Evolutionary conservation across 352 stramenopile genomes (phyloP), one percentile per base, ranked within the genome.

Genomic region (Pythium coloratum): DNA sequence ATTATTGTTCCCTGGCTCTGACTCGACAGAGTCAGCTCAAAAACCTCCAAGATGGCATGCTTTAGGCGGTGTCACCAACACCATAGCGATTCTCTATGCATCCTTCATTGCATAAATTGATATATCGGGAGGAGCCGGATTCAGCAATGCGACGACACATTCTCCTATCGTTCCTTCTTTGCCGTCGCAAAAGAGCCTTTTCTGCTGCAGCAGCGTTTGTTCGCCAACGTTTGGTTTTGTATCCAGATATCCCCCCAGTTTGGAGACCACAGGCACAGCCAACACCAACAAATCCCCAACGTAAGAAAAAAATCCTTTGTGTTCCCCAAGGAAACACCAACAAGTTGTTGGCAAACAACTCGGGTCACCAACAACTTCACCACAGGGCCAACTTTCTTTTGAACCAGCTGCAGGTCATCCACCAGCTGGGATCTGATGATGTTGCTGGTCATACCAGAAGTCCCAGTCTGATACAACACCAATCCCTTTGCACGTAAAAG

Each of bases 401-500:
- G 24, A 33, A 20, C 33, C 54, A 32, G 30, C 54, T 60, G 54
- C 18, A 16, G 18, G 2, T 33, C 54, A 60, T 33, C 54, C 33
- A 60, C 54, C 54, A 60, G 54, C 54, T 60, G 54, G 50, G 20
- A 24, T 24, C 20, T 24, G 20, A 24, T 24, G 20, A 24, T 20
- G 36, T 42, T 42, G 36, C 40, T 47, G 40, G 40, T 47, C 40
- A 47, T 47, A 2, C 40, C 12, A 38, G 33, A 38, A 38, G 33
- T 38, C 33, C 33, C 33, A 38, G 7, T 44, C 36, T 44, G 36
- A 44, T 44, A 44, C 34, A 59, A 28, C 16, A 18, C 8, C 20
- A 32, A 36, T 34, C 40, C 54, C 32, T 30, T 28, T 46, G 54
- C 42, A 50, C 24, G 54, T 60, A 60, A 40, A 60, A 40, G 26